Evolutionary conservation across 192 early-diverging fungal species (phyloP).

Genomic region (Paraglomus brasilianum): DNA sequence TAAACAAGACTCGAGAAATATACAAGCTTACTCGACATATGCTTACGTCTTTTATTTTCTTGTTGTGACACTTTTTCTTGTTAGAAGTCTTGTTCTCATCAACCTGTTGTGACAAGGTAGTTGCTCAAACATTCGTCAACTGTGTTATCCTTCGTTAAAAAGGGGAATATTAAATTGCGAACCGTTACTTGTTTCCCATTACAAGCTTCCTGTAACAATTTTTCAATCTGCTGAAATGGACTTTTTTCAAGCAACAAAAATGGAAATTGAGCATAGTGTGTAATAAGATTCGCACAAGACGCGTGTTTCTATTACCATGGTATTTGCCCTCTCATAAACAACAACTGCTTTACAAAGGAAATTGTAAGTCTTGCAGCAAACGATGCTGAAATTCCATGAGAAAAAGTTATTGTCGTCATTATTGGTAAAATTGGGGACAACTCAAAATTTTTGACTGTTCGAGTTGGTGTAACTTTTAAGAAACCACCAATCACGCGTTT

Average conservation of each 20-base stretch:
- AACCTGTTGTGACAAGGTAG: background rate
- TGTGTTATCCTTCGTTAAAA: background rate
- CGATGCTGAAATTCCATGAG: background rate
- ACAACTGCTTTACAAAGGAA: background rate
- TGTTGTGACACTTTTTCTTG: background rate
- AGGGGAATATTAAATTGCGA: too few species aligned
- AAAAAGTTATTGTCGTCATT: background rate
- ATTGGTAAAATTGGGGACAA: too few species aligned
- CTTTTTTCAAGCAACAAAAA: background rate
- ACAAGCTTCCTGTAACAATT: background rate
- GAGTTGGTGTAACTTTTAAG: too few species aligned
- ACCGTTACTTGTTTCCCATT: background rate
- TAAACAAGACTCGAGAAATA: background rate
- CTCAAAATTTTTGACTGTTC: background rate
- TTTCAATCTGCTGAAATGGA: background rate
- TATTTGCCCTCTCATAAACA: slow-evolving; percentile 17
- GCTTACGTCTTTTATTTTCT: slow-evolving; percentile 1
- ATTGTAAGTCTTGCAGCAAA: background rate
- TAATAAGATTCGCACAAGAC: background rate
- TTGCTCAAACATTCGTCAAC: background rate
- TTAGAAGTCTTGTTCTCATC: background rate
- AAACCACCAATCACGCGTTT: too few species aligned
- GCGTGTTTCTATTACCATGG: background rate
- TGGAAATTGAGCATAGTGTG: background rate
- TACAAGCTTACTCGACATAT: background rate